Evolutionary conservation across 768 basidiomycete genomes (phyloP).

Genomic region (Austroboletus eburneus): DNA sequence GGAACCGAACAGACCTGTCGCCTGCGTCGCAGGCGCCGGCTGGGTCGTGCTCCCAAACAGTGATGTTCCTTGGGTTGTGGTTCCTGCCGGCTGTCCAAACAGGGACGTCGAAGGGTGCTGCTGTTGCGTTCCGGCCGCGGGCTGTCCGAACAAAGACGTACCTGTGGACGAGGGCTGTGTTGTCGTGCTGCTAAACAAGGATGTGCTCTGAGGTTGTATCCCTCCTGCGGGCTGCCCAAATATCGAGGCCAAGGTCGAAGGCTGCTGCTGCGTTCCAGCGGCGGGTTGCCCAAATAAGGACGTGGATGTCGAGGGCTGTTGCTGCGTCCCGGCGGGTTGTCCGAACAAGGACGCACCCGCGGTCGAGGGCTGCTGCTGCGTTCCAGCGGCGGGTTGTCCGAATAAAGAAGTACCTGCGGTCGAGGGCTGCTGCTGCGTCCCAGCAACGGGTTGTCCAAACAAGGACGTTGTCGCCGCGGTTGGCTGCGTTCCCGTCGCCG

Average conservation of each 20-base stretch:
- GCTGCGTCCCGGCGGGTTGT: conserved; percentile 33
- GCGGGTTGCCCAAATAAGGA: conserved; percentile 29
- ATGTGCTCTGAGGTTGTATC: conserved; percentile 20
- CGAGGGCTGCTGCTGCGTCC: no score
- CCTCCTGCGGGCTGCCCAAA: conserved; percentile 36
- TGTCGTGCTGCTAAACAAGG: conserved; percentile 27
- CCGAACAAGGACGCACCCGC: conserved; percentile 16
- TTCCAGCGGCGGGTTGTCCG: conserved; percentile 17
- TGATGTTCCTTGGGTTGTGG: conserved; percentile 24
- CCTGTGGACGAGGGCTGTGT: conserved; percentile 11
- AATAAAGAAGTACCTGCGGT: conserved; percentile 21
- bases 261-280: conserved; percentile 13
- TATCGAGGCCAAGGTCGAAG: conserved; percentile 18
- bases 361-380: conserved; percentile 11
- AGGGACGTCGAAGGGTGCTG: conserved; percentile 31
- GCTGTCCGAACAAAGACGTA: conserved; percentile 26
- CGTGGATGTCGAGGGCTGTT: background rate
- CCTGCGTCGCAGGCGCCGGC: conserved; percentile 17
- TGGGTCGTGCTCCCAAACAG: conserved; percentile 27
- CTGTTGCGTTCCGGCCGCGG: conserved; percentile 31
- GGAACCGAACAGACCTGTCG: conserved; percentile 16
- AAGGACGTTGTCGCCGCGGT: background rate
- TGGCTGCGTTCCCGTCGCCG: background rate
- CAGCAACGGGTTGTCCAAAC: background rate
- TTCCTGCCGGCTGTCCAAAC: conserved; percentile 35